Percentiles rank a stretch among this genome's conserved stretches.
phyloP scores from a whole-genome alignment of 73 alveolate genomes.

The Tetrahymena thermophila region DNA sequence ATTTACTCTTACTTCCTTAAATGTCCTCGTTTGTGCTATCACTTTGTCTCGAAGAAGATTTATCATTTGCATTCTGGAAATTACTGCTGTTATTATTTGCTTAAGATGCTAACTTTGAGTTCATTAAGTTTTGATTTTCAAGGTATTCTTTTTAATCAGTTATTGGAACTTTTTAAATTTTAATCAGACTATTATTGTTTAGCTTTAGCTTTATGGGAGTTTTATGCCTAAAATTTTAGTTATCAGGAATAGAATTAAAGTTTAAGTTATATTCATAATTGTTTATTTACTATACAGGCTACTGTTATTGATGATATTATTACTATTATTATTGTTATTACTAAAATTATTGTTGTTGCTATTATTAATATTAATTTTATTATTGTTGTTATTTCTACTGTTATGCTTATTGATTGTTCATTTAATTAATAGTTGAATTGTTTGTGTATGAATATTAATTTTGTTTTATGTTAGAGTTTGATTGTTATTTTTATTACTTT shows the following conservation, averaged over 20 bases:
- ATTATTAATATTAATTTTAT: not conserved
- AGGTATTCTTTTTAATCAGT: not conserved
- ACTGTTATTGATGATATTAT: not conserved
- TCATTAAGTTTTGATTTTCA: not conserved
- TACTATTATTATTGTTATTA: not conserved
- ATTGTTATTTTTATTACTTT: not conserved
- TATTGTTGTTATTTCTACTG: not conserved
- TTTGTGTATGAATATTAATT: not conserved
- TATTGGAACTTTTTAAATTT: not conserved
- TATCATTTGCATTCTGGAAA: not conserved
- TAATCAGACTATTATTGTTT: not conserved
- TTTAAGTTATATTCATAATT: not conserved
- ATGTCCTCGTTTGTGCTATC: not conserved
- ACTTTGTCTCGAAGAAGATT: not conserved
- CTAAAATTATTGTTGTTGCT: not conserved
- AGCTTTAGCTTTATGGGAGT: not conserved
- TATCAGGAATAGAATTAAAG: not conserved
- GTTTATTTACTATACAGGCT: not conserved
- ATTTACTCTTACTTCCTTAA: not conserved
- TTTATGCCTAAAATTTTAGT: not conserved
- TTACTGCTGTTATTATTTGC: not conserved
- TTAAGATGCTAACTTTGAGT: not conserved
- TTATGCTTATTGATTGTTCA: not conserved
- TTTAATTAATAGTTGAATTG: not conserved
- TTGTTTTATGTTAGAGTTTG: not conserved